Evolutionary conservation across 306 rosid genomes (phyloP), one percentile per base, ranked within the genome.

Genomic region (Malus asiatica): DNA sequence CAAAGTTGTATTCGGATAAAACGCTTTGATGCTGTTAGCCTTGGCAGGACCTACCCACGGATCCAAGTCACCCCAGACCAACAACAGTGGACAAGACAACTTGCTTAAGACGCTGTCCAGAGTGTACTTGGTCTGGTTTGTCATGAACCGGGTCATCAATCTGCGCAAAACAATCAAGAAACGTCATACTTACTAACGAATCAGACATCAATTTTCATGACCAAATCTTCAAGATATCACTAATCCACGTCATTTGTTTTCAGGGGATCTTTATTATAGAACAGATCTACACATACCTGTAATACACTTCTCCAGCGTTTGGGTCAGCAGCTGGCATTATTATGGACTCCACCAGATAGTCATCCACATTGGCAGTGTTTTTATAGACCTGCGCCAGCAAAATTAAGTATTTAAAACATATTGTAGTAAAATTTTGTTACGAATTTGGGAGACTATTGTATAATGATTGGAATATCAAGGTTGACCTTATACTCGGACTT

Each of bases 11-110:
- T 88, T 90, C 15, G 97, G 91, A 84, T 93, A 93, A 59, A 87
- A 86, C 59, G 88, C 96, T 81, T 88, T 90, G 85, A 93, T 93
- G 80, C 76, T 59, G 52, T 83, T 84, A 51, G 96, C 98, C 82
- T 91, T 91, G 61, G 90, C 88, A 55, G 99, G 93, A 81, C 98
- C 97, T 22, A 92, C 97, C 98, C 97, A 95, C 4, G 97, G 97
- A 74, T 95, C 98, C 58, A 95, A 87, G 88, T 95, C 98, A 33
- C 97, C 98, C 98, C 96, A 92, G 16, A 95, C 78, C 90, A 95
- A 66, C 82, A 95, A 79, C 76, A 95, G 71, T 2, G 99, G 99
- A 83, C 97, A 95, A 51, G 89, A 68, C 77, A 89, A 89, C 85
- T 92, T 82, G 68, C 89, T 82, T 74, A 92, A 77, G 38, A 90